phyloP scores from a whole-genome alignment of 495 filamentous ascomycete species.

The Parmelia sp. region DNA sequence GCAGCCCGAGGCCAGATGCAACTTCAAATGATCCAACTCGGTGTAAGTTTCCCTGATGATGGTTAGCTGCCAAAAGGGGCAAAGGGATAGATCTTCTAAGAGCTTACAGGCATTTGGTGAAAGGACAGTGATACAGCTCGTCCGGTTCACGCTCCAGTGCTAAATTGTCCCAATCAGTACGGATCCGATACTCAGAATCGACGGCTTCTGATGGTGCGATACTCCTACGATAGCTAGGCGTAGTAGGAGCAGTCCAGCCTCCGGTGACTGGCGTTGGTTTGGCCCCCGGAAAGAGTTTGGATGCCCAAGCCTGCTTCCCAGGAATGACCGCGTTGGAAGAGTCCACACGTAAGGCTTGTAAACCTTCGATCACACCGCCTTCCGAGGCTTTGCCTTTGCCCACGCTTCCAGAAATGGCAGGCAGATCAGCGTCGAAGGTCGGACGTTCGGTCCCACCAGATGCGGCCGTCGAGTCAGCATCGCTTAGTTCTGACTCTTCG shows the following conservation, averaged over 20 bases:
- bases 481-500: neutral
- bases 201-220: neutral
- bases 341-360: neutral
- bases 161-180: conserved; percentile 15
- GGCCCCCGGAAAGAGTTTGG: neutral
- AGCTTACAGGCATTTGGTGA: conserved; percentile 25
- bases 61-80: neutral
- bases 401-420: neutral
- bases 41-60: conserved; percentile 11
- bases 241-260: neutral
- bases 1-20: conserved; percentile 27
- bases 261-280: conserved; percentile 12
- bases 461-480: neutral
- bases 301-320: neutral
- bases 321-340: neutral
- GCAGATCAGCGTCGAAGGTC: neutral
- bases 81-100: neutral
- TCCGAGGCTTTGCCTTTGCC: neutral
- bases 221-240: neutral
- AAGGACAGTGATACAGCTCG: conserved; percentile 24
- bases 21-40: conserved; percentile 20
- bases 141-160: conserved; percentile 11
- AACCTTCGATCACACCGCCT: neutral
- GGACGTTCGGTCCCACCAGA: neutral
- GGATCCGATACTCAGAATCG: neutral